These are phyloP conservation scores for Vaccinium corymbosum DNA, from an alignment of 148 eudicot species.

Conservation along the genomic window DNA sequence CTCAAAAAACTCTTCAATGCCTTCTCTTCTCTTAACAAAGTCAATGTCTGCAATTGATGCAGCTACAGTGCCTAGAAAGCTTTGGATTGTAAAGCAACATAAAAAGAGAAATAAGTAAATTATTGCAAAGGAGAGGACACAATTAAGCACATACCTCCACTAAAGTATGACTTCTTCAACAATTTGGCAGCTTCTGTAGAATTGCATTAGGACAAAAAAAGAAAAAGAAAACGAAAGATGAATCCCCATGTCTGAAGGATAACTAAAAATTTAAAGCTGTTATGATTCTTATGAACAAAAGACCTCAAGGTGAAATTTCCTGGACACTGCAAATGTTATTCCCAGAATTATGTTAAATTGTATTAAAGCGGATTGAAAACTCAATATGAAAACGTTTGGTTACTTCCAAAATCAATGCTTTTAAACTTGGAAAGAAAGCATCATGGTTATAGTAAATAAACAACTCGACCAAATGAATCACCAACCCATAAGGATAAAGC, in stretches of 20 bases:
- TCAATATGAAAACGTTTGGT: background rate
- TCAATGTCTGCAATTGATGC: slow-evolving; percentile 95
- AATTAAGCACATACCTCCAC: slow-evolving; percentile 68
- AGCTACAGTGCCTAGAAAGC: slow-evolving; percentile 79
- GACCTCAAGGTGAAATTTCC: background rate
- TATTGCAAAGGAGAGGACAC: background rate
- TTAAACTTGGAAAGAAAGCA: background rate
- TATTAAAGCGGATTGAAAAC: background rate
- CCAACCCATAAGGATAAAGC: background rate
- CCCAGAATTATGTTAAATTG: background rate
- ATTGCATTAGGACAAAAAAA: slow-evolving; percentile 11
- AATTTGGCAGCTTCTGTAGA: slow-evolving; percentile 74
- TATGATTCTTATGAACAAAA: background rate
- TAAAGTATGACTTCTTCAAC: slow-evolving; percentile 82
- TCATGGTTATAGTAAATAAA: background rate
- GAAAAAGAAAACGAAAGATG: background rate
- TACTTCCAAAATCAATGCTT: background rate
- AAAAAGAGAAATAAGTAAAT: background rate
- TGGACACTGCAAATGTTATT: background rate
- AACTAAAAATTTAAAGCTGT: background rate
- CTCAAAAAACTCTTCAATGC: slow-evolving; percentile 78
- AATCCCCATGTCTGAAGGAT: background rate
- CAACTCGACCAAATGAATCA: background rate
- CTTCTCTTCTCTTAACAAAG: slow-evolving; percentile 75
- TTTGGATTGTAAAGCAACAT: background rate